Base-by-base conservation (phyloP, 176 grass and related monocot genomes). In the Poa annua region DNA sequence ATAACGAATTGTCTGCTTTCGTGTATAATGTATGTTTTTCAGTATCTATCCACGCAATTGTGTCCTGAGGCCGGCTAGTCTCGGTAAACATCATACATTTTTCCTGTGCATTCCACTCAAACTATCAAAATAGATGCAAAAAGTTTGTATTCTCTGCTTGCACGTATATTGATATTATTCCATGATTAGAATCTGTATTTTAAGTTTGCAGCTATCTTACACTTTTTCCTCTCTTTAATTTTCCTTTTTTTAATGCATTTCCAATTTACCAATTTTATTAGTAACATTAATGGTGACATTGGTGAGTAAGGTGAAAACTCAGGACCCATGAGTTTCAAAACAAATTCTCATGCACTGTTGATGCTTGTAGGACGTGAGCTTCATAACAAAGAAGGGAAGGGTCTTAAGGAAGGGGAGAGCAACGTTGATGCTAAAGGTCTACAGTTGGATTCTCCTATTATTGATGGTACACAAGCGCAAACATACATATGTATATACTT, bases 381-480 rank as follows among this genome's bases (percentile, higher is more conserved):
- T 76, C 60, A 54, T 63, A 86, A 32, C 63, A 84, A 69, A 32
- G 86, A 89, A 79, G 66, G 59, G 42, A 92, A 76, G 70, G 79
- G 20, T 20, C 70, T 36, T 19, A 92, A 86, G 77, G 84, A 80
- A 72, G 71, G 38, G 10, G 64, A 86, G 47, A 89, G 80, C 10
- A 0, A 39, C 2, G 68, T 39, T 20, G 53, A 69, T 32, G 29
- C 41, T 83, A 88, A 86, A 75, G 48, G 5, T 48, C 61, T 8
- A 13, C 71, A 3, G 19, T 84, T 89, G 80, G 62, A 84, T 38
- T 79, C 84, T 81, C 61, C 80, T 81, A 17, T 51, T 76, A n/a
- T 19, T 26, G 71, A 87, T 87, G 90, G 72, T 89, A 89, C 50
- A 59, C 6, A 62, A 57, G 32, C 74, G 34, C 74, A 41, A 42